These are phyloP conservation scores for Salicornia ramosissima DNA, from an alignment of 148 eudicot genomes.

Conservation along the genomic window DNA sequence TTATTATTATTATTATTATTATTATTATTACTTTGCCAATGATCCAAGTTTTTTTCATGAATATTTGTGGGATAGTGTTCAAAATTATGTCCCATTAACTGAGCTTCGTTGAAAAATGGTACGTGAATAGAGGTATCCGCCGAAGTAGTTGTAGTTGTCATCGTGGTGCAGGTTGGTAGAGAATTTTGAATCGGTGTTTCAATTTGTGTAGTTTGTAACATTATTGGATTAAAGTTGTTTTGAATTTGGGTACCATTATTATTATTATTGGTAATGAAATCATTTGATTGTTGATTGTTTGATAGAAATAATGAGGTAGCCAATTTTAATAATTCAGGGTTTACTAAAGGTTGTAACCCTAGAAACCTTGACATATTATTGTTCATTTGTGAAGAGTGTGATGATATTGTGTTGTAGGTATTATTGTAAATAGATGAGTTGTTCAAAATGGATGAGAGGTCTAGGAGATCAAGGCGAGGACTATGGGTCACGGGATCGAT, in stretches of 20 bases:
- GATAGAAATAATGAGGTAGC: slow-evolving; percentile 56
- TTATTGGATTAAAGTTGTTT: slow-evolving; percentile 26
- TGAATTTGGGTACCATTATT: slow-evolving; percentile 37
- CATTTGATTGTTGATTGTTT: slow-evolving; percentile 38
- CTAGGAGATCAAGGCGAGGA: slow-evolving; percentile 83
- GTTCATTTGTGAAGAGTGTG: slow-evolving; percentile 47
- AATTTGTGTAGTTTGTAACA: slow-evolving; percentile 30
- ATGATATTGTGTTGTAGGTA: too few relatives aligned
- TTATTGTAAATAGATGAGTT: slow-evolving; percentile 38
- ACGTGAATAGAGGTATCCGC: slow-evolving; percentile 4
- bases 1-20: too few relatives aligned
- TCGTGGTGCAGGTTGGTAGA: slow-evolving; percentile 30
- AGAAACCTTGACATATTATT: slow-evolving; percentile 55
- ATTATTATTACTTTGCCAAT: slow-evolving; percentile 51
- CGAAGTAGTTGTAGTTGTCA: slow-evolving; percentile 18
- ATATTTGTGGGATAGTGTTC: slow-evolving; percentile 38
- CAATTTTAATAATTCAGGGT: slow-evolving; percentile 60
- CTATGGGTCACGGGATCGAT: slow-evolving; percentile 93
- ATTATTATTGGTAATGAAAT: slow-evolving; percentile 7
- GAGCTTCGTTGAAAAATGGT: slow-evolving; percentile 40
- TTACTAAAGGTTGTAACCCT: slow-evolving; percentile 49
- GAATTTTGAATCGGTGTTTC: slow-evolving; percentile 43
- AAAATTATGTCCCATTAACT: slow-evolving; percentile 40
- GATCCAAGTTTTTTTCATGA: slow-evolving; percentile 32
- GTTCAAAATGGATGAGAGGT: slow-evolving; percentile 55